A percentile compares a stretch with the other conserved stretches of the same genome.
Evolutionary conservation across 257 asterid genomes (phyloP).

Genomic region (Solanum corneliomulleri): DNA sequence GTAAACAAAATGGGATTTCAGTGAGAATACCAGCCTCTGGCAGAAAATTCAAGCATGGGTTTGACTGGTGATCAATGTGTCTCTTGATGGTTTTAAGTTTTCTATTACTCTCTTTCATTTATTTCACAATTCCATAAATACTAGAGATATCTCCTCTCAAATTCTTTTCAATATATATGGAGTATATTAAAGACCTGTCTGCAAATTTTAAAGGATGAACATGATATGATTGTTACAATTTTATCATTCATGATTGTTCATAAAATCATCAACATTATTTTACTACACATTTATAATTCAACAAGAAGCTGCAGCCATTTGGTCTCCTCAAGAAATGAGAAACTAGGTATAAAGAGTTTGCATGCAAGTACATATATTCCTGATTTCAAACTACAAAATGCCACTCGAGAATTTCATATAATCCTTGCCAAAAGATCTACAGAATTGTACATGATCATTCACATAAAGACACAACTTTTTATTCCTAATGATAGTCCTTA

Average conservation of each 20-base stretch:
- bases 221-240: background rate
- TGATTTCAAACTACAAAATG: background rate
- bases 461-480: background rate
- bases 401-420: background rate
- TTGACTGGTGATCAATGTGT: background rate
- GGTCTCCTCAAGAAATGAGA: background rate
- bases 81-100: background rate
- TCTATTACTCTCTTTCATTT: background rate
- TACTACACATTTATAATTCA: background rate
- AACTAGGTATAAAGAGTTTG: background rate
- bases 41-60: background rate
- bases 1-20: background rate
- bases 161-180: background rate
- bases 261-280: background rate
- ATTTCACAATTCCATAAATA: background rate
- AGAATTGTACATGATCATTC: background rate
- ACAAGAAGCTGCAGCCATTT: background rate
- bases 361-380: background rate
- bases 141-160: background rate
- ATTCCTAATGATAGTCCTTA: background rate
- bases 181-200: background rate
- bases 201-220: background rate
- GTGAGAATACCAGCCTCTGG: background rate
- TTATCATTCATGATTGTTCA: background rate
- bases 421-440: background rate